Base-by-base conservation (phyloP, 306 rosid genomes). In the Quercus bicolor region DNA sequence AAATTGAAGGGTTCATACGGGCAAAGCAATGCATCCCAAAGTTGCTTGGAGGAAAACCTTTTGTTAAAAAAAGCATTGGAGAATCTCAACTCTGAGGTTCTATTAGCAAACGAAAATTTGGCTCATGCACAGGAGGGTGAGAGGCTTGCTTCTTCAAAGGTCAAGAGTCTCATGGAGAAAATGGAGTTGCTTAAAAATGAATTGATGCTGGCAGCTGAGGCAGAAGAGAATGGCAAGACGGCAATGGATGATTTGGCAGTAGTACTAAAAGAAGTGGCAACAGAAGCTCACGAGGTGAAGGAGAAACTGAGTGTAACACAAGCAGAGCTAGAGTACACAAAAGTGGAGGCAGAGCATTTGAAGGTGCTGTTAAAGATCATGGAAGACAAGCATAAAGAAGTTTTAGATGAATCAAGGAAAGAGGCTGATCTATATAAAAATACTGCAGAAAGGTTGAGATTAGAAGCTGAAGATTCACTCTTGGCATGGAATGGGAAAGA, bases 171-270 rank as follows among this genome's bases (percentile, higher is more conserved):
- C n/a, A 23, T 83, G 5, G 84, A 83, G 16, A 93, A 93, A 81
- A 48, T 87, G 57, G 62, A 48, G 2, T 31, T 7, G 13, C 88
- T 95, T 1, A 87, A 76, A 76, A 80, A 31, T 16, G 95, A 95
- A 68, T 75, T 95, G 76, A 89, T 83, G 77, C 29, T 60, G 20
- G 91, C 97, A 16, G 83, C 77, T 0, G 86, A 75, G 10, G 97
- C 97, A 10, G 98, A 95, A 73, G 97, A 88, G 78, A 92, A 87
- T 48, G 84, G 87, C 86, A 90, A 89, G 81, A 90, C 79, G 72
- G 98, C 98, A 0, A 82, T 95, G 90, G 98, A 95, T 78, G 98
- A 92, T 82, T 84, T 95, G 40, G 98, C 98, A 23, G 76, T 86
- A 26, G 98, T 90, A 13, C 64, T 95, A 4, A 95, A 92, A 80